Conservation (phyloP, 805 yeast species). For the Metschnikowia koreensis region DNA sequence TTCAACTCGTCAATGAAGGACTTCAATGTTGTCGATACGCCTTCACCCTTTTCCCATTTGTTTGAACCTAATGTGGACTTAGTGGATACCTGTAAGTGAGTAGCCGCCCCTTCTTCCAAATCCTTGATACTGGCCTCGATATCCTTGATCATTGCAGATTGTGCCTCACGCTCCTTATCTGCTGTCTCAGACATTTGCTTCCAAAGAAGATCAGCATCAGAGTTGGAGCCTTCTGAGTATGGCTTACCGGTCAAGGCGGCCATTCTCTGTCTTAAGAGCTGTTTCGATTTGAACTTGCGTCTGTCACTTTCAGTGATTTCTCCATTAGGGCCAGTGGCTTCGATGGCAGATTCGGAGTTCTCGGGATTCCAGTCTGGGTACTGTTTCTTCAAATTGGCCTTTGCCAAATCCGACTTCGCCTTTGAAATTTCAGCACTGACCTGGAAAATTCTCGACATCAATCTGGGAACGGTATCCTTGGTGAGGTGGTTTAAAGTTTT, state of each 20-base stretch:
- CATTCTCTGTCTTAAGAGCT: slow-evolving; percentile 80
- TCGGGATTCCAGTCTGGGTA: slow-evolving; percentile 61
- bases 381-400: slow-evolving; percentile 51
- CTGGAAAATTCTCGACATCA: slow-evolving; percentile 60
- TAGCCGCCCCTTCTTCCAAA: slow-evolving; percentile 50
- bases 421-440: slow-evolving; percentile 68
- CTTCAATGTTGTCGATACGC: slow-evolving; percentile 62
- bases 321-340: slow-evolving; percentile 87
- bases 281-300: slow-evolving; percentile 76
- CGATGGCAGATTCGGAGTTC: slow-evolving; percentile 38
- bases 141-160: slow-evolving; percentile 62
- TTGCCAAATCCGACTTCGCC: slow-evolving; percentile 63
- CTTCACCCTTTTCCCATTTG: slow-evolving; percentile 81
- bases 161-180: slow-evolving; percentile 52
- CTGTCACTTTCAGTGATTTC: slow-evolving; percentile 80
- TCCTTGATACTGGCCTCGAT: slow-evolving; percentile 69
- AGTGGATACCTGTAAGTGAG: slow-evolving; percentile 39
- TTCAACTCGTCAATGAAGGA: slow-evolving; percentile 58
- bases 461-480: slow-evolving; percentile 63
- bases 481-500: slow-evolving; percentile 60
- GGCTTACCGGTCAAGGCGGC: slow-evolving; percentile 86
- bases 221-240: slow-evolving; percentile 45
- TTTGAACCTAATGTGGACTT: slow-evolving; percentile 52
- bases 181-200: slow-evolving; percentile 51
- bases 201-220: slow-evolving; percentile 53